phyloP scores from a whole-genome alignment of 768 basidiomycete species.

The Auriscalpium microsporum region DNA sequence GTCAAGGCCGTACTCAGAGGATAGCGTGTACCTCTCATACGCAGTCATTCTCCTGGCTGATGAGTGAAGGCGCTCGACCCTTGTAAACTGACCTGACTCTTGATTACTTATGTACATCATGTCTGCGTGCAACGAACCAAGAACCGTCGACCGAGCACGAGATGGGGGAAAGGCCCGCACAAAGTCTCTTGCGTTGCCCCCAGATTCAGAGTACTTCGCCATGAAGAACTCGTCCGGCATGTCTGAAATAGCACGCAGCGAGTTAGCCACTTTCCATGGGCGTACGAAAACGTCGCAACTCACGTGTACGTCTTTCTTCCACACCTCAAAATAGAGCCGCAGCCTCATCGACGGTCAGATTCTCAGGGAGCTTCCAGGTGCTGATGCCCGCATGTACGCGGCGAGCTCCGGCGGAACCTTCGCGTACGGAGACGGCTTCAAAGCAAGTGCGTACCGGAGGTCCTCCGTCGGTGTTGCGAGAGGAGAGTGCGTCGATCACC shows the following conservation, averaged over 20 bases:
- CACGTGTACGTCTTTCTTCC: conserved; percentile 56
- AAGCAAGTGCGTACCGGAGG: conserved; percentile 51
- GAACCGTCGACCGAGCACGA: too few relatives aligned
- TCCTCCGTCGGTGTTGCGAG: too few relatives aligned
- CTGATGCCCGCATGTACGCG: conserved; percentile 47
- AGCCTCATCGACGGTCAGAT: conserved; percentile 64
- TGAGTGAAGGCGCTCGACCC: too few relatives aligned
- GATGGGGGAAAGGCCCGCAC: conserved; percentile 27
- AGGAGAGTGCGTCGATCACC: too few relatives aligned
- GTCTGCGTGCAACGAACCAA: too few relatives aligned
- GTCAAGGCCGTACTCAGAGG: conserved; percentile 12
- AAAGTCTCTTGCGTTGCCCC: conserved; percentile 75
- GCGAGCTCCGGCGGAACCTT: conserved; percentile 42
- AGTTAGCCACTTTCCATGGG: neutral
- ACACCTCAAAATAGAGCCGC: conserved; percentile 67
- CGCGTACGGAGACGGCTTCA: too few relatives aligned
- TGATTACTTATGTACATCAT: too few relatives aligned
- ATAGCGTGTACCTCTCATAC: conserved; percentile 21
- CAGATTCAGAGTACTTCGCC: conserved; percentile 63
- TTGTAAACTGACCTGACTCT: too few relatives aligned
- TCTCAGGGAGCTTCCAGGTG: too few relatives aligned
- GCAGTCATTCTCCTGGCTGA: conserved; percentile 12
- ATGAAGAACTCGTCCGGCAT: conserved; percentile 66
- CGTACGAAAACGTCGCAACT: conserved; percentile 15
- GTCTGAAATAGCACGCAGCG: conserved; percentile 16